Percentiles rank a stretch among this genome's conserved stretches.
These are phyloP conservation scores for Alternaria sp. DNA, from an alignment of 2,329 filamentous ascomycete species.

Conservation along the genomic window DNA sequence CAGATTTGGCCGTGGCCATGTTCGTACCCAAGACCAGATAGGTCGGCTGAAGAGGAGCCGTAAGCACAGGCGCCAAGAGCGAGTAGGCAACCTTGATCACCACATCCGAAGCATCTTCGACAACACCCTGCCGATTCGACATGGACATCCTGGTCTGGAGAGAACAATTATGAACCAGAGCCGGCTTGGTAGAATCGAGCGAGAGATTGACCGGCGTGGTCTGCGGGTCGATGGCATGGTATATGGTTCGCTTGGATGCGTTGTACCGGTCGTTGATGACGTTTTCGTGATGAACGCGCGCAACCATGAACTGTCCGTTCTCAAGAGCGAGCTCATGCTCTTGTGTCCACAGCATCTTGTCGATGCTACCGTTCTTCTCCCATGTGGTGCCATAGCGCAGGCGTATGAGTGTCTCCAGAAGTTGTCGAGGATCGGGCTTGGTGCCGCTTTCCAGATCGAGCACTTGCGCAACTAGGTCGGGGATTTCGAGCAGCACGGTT, in stretches of 20 bases:
- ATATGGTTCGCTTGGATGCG: background rate
- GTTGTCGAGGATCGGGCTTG: background rate
- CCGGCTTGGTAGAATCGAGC: background rate
- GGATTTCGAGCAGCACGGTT: background rate
- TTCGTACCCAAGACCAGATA: background rate
- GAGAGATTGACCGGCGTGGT: background rate
- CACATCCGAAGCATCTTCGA: background rate
- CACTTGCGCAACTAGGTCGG: background rate
- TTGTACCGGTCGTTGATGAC: background rate
- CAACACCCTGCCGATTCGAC: background rate
- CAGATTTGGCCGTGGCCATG: background rate
- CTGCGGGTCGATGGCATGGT: background rate
- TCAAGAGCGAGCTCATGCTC: background rate
- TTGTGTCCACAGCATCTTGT: background rate
- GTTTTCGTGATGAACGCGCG: background rate
- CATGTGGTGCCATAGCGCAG: background rate
- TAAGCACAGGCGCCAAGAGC: background rate
- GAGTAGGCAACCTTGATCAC: background rate
- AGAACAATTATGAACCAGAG: background rate
- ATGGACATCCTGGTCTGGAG: background rate
- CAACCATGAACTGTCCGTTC: background rate
- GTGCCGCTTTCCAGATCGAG: background rate
- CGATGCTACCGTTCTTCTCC: background rate
- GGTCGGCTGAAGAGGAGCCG: background rate
- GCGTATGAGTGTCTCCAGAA: background rate